Base-by-base conservation (phyloP, 352 stramenopile genomes). In the Phytophthora cryptogea region DNA sequence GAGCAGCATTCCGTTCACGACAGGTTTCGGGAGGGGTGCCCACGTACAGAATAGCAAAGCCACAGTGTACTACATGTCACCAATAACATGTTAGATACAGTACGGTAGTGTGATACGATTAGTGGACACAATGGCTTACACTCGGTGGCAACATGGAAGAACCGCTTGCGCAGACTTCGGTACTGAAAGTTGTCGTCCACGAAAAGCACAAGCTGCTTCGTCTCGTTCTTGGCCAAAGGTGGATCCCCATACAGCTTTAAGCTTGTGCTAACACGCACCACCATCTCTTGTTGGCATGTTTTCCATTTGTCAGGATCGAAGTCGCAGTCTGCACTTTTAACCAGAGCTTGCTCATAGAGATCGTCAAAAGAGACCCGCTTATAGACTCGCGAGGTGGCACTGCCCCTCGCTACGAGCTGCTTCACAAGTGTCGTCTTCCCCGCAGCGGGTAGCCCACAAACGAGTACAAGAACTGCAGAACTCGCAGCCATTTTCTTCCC, bases 151-250 rank as follows among this genome's bases (percentile, higher is more conserved):
- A 90, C 62, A 8, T 86, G 75, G 42, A 63, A 80, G 58, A 87
- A 88, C 16, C 77, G 78, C 54, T 92, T 92, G 48, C 83, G 80
- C 35, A 77, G 73, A 50, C 83, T 92, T 8, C 73, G 77, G 28
- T 81, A 86, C 27, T 79, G 68, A 42, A 92, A 89, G 45, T 85
- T 90, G 50, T 92, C 83, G 36, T 92, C 83, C 2, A 89, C 63
- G 13, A 92, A 54, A 16, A 92, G 50, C 27, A 90, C 64, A 6
- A 82, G 46, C 6, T 63, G 63, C 20, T 56, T 52, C 5, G 16
- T 49, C 8, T 33, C 20, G 0, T 17, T 14, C 5, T 52, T 52
- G 9, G 10, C 17, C 16, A 28, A 52, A 4, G 3, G 1, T 8
- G 20, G 49, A n/a, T n/a, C 17, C 1, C 31, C 61, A 9, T 48